Evolutionary conservation across 2,329 filamentous ascomycete genomes (phyloP).

Genomic region (Monosporascus sp.): DNA sequence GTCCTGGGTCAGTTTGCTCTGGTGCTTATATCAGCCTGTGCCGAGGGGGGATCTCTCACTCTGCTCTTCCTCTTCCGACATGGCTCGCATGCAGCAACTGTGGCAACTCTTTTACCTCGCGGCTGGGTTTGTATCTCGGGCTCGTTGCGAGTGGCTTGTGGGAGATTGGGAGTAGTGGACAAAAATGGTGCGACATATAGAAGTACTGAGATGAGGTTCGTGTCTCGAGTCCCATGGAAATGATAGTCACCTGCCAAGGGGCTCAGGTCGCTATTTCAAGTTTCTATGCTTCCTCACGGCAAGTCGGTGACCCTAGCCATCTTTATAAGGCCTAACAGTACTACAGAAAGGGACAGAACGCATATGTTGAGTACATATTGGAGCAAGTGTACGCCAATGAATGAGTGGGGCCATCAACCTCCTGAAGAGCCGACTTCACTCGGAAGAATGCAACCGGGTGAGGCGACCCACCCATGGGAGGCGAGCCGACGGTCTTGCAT

Average conservation of each 20-base stretch:
- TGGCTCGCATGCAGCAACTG: conserved; percentile 15
- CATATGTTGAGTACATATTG: not conserved
- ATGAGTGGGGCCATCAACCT: not conserved
- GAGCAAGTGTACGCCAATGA: not conserved
- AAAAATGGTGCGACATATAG: conserved; percentile 15
- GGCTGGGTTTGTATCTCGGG: conserved; percentile 4
- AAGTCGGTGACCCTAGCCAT: not conserved
- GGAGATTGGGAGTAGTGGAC: conserved; percentile 12
- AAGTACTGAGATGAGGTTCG: not conserved
- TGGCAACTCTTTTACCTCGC: conserved; percentile 10
- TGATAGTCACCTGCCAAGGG: not conserved
- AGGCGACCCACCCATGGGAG: not conserved
- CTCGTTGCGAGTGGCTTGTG: conserved; percentile 10
- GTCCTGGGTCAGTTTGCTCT: not conserved
- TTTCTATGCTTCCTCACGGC: not conserved
- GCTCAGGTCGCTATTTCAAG: not conserved
- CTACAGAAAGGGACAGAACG: not conserved
- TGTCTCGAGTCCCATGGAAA: not conserved
- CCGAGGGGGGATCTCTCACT: conserved; percentile 1
- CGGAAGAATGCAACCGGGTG: not conserved
- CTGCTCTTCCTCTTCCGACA: conserved; percentile 17
- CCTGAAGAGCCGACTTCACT: not conserved
- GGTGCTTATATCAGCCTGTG: no score
- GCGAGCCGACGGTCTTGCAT: no score
- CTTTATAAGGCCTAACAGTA: not conserved